phyloP scores from a whole-genome alignment of 768 basidiomycete genomes.

The Amyloporia xantha region DNA sequence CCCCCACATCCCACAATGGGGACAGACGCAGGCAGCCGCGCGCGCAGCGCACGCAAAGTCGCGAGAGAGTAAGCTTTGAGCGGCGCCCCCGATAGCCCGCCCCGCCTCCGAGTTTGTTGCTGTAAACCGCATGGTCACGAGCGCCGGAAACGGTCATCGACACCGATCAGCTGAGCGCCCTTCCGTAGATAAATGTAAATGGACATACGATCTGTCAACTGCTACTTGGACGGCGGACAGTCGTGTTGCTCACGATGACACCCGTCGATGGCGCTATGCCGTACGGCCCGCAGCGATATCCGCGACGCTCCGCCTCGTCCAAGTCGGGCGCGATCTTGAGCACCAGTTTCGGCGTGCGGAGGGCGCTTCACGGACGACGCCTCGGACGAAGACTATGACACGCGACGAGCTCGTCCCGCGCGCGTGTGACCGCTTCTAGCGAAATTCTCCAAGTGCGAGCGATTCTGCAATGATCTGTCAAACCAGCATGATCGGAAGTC shows the following conservation, averaged over 20 bases:
- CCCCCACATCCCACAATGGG: constrained; percentile 95
- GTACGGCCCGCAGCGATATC: constrained; percentile 85
- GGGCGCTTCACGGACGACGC: neutral
- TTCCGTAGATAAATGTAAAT: too few species aligned
- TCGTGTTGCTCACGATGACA: constrained; percentile 97
- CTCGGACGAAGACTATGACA: too few species aligned
- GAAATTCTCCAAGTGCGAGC: constrained; percentile 63
- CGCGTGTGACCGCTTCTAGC: constrained; percentile 63
- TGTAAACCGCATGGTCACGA: constrained; percentile 26
- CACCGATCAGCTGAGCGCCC: too few species aligned
- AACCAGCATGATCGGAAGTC: neutral
- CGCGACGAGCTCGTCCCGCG: constrained; percentile 55
- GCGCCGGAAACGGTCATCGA: neutral
- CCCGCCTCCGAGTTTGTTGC: constrained; percentile 63
- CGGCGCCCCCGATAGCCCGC: constrained; percentile 89
- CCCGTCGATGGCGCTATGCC: constrained; percentile 74
- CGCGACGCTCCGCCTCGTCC: constrained; percentile 59
- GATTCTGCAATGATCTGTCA: constrained; percentile 70
- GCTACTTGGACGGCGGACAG: constrained; percentile 64
- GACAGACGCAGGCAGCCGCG: constrained; percentile 69
- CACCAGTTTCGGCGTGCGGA: constrained; percentile 66
- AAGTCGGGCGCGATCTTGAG: constrained; percentile 96
- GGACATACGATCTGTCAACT: constrained; percentile 56
- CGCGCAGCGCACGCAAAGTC: constrained; percentile 67
- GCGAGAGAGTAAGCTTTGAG: constrained; percentile 74